Evolutionary conservation across 768 basidiomycete genomes (phyloP).

Genomic region (Chlorophyllum brunneum): DNA sequence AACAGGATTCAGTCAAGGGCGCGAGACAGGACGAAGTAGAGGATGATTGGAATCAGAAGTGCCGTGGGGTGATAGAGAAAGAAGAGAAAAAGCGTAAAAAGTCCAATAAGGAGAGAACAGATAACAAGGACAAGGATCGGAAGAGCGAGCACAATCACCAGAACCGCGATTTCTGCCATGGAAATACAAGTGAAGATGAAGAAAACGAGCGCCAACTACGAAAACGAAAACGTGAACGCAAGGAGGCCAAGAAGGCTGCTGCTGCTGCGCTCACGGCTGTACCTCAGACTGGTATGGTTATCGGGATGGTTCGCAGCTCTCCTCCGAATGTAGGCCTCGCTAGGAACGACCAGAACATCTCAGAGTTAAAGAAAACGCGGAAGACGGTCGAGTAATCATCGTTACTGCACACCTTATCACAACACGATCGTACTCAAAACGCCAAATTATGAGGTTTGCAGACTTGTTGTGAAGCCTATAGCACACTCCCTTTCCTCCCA

Average conservation of each 20-base stretch:
- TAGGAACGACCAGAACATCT: background rate
- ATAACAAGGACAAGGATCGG: background rate
- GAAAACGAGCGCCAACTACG: slow-evolving; percentile 14
- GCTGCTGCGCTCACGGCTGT: background rate
- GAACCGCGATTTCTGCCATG: background rate
- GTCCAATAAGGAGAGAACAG: slow-evolving; percentile 4
- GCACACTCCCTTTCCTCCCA: too few species aligned
- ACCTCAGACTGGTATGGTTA: background rate
- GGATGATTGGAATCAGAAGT: too few species aligned
- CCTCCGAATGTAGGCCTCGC: background rate
- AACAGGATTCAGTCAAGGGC: too few species aligned
- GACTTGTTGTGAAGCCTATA: too few species aligned
- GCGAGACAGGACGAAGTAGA: too few species aligned
- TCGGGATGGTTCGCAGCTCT: background rate
- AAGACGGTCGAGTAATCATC: background rate
- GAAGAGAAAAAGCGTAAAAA: slow-evolving; percentile 2
- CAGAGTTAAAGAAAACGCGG: slow-evolving; percentile 15
- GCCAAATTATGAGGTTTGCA: background rate
- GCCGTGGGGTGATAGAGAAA: slow-evolving; percentile 6
- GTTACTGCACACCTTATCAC: too few species aligned
- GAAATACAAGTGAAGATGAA: slow-evolving; percentile 17
- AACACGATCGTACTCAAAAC: too few species aligned
- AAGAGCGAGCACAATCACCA: slow-evolving; percentile 12
- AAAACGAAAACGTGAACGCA: slow-evolving; percentile 9
- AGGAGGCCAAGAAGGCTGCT: slow-evolving; percentile 10